phyloP scores from a whole-genome alignment of 1,284 basidiomycete genomes.

The Apiotrichum veenhuisii region DNA sequence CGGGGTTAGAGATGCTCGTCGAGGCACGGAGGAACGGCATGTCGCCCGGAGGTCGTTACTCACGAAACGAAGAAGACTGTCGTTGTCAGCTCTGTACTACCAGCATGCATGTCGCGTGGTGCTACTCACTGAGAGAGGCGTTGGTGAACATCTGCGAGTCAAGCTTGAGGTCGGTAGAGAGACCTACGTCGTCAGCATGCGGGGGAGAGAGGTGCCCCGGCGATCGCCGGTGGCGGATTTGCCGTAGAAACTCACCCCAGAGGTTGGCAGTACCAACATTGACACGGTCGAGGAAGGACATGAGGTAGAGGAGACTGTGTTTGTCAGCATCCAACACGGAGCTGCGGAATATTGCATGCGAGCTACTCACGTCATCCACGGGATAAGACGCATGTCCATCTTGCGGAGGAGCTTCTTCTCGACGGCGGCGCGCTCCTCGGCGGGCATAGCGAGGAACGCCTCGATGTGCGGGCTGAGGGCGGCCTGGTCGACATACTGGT shows the following conservation, averaged over 20 bases:
- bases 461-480: slow-evolving; percentile 1
- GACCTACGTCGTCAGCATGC: slow-evolving; percentile 22
- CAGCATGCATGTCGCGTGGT: neutral
- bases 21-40: neutral
- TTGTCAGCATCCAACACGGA: neutral
- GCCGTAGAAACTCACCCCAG: slow-evolving; percentile 9
- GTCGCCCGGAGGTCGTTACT: neutral
- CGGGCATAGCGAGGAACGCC: slow-evolving; percentile 31
- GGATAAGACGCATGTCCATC: slow-evolving; percentile 44
- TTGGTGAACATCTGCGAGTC: slow-evolving; percentile 46
- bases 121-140: slow-evolving; percentile 22
- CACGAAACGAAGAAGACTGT: slow-evolving; percentile 46
- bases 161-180: slow-evolving; percentile 47
- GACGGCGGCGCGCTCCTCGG: slow-evolving; percentile 35
- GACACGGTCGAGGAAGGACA: slow-evolving; percentile 53
- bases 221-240: neutral
- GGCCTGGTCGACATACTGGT: neutral
- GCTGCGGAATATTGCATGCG: too few relatives aligned
- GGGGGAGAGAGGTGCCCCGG: neutral
- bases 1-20: slow-evolving; percentile 22
- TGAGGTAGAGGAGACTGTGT: slow-evolving; percentile 39
- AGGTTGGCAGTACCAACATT: slow-evolving; percentile 51
- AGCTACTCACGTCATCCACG: slow-evolving; percentile 50
- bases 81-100: neutral
- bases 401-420: slow-evolving; percentile 46